Percentiles rank a stretch among this genome's conserved stretches.
Evolutionary conservation across 2,329 filamentous ascomycete species (phyloP).

Genomic region (Colletotrichum higginsianum): DNA sequence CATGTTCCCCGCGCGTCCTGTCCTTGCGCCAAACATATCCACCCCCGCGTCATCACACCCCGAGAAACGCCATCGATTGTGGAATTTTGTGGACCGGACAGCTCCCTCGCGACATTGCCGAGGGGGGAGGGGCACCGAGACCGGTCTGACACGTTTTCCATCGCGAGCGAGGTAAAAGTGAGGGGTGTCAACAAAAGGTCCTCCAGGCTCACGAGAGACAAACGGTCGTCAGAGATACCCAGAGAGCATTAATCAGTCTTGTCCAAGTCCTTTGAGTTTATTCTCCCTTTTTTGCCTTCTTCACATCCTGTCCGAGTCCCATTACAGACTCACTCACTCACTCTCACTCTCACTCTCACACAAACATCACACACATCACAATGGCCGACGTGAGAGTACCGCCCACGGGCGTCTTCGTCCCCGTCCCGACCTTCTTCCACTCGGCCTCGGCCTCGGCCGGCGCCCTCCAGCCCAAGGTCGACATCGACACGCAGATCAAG

Average conservation of each 20-base stretch:
- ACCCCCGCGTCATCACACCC: conserved; percentile 40
- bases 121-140: conserved; percentile 36
- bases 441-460: conserved; percentile 56
- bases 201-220: not conserved
- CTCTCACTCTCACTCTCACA: too few relatives aligned
- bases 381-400: conserved; percentile 47
- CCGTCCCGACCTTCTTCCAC: conserved; percentile 75
- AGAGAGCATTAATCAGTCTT: not conserved
- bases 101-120: conserved; percentile 31
- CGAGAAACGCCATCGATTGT: conserved; percentile 36
- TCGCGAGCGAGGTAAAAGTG: conserved; percentile 15
- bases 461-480: conserved; percentile 64
- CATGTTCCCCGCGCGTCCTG: conserved; percentile 30
- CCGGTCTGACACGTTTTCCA: conserved; percentile 34
- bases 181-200: conserved; percentile 28
- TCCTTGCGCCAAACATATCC: conserved; percentile 11
- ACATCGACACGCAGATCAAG: conserved; percentile 69
- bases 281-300: not conserved
- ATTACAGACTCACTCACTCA: not conserved
- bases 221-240: conserved; percentile 18
- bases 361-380: conserved; percentile 9
- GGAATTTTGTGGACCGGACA: conserved; percentile 24
- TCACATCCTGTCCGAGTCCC: not conserved
- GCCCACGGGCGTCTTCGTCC: conserved; percentile 67
- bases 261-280: not conserved